These are phyloP conservation scores for Mycena sanguinolenta DNA, from an alignment of 768 basidiomycete genomes.

Conservation along the genomic window DNA sequence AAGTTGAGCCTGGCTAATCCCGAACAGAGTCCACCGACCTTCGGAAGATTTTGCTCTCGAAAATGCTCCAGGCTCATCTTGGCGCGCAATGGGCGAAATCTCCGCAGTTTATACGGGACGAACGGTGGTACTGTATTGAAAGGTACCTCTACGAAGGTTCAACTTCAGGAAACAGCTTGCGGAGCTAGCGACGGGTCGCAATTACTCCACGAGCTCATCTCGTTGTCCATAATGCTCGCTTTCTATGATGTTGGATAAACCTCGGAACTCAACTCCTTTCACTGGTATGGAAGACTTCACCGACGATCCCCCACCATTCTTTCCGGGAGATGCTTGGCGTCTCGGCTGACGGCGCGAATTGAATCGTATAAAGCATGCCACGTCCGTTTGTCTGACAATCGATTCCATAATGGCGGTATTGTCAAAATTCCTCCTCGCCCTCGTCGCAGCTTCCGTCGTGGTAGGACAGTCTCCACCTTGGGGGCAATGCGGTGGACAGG, in stretches of 20 bases:
- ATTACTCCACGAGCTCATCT: conserved; percentile 20
- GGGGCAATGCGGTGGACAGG: conserved; percentile 36
- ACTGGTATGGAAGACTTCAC: conserved; percentile 33
- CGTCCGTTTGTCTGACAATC: conserved; percentile 23
- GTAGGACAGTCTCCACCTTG: conserved; percentile 33
- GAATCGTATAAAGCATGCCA: conserved; percentile 33
- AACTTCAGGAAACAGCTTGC: conserved; percentile 23
- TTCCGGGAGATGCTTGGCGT: conserved; percentile 36
- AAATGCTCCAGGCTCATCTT: conserved; percentile 24
- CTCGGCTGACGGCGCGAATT: conserved; percentile 27
- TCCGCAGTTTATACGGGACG: conserved; percentile 34
- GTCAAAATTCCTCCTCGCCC: conserved; percentile 37
- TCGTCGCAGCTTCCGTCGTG: conserved; percentile 36
- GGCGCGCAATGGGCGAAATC: conserved; percentile 29
- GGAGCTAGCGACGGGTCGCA: conserved; percentile 33
- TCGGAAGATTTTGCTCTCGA: conserved; percentile 28
- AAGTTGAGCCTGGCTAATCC: conserved; percentile 38
- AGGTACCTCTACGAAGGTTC: conserved; percentile 21
- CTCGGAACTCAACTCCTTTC: conserved; percentile 33
- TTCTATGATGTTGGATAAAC: conserved; percentile 35
- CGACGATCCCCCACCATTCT: conserved; percentile 37
- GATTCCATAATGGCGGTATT: conserved; percentile 36
- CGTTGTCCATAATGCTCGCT: conserved; percentile 27
- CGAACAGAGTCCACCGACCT: conserved; percentile 31
- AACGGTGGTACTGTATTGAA: too few relatives aligned